Percentiles rank a stretch among this genome's conserved stretches.
These are phyloP conservation scores for Coelastrella sp. DNA, from an alignment of 139 green algal genomes.

Conservation along the genomic window DNA sequence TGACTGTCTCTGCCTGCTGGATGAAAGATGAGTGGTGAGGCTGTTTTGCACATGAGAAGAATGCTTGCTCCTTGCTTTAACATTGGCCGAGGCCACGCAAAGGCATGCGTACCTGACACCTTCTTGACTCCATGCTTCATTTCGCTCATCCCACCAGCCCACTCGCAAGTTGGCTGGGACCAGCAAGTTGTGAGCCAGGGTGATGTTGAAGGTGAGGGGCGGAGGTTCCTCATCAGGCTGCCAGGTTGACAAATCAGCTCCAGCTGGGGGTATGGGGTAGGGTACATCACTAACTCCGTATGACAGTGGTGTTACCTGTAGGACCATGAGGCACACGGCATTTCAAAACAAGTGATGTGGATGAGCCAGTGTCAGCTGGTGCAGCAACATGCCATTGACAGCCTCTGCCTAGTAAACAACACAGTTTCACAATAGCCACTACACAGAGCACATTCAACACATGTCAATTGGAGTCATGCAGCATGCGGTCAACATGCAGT, in stretches of 20 bases:
- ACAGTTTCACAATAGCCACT: no score
- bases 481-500: no score
- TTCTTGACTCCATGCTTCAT: constrained; percentile 63
- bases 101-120: constrained; percentile 61
- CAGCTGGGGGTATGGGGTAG: constrained; percentile 82
- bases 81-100: no score
- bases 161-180: constrained; percentile 52
- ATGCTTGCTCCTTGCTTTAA: background rate
- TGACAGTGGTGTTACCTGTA: constrained; percentile 58
- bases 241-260: constrained; percentile 70
- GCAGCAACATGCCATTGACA: no score
- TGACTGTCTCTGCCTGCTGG: no score
- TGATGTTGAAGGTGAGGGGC: constrained; percentile 67
- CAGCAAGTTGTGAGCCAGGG: constrained; percentile 54
- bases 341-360: no score
- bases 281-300: constrained; percentile 61
- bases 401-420: background rate
- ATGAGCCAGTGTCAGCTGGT: no score
- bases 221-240: constrained; percentile 69
- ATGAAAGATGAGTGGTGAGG: no score
- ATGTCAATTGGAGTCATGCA: no score
- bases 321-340: no score
- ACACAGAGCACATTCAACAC: no score
- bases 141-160: constrained; percentile 71
- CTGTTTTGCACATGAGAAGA: no score